Base-by-base conservation (phyloP, 352 stramenopile genomes). In the Pythium vanterpoolii region DNA sequence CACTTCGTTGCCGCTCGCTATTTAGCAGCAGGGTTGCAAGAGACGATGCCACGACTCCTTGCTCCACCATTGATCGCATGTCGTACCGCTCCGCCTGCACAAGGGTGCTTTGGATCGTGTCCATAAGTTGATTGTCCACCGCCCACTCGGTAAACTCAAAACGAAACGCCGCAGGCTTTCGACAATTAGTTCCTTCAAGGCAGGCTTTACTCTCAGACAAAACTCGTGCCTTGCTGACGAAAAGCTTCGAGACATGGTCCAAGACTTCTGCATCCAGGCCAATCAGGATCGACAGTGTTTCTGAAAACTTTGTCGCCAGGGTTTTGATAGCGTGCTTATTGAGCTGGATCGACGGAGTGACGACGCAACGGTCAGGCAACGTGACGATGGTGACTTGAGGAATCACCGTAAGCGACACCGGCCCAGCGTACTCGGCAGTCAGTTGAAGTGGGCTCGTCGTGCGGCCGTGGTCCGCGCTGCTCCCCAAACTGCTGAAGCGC, bases 111-210 rank as follows among this genome's bases (percentile, higher is more conserved):
- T 89, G 62, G 8, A 89, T 75, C 5, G 79, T 74, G 49, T 94
- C 81, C 47, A 80, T 71, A 48, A 90, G 59, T 30, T 79, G 60
- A 2, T 77, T 76, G 64, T 94, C 83, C 23, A 90, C 85, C 27
- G 80, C 74, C 84, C 86, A 93, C 62, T 95, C 86, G 9, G 84
- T 72, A 26, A 91, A 95, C 53, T 94, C 86, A 50, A 95, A 90
- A 19, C 77, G 79, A 51, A 93, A 91, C 16, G 71, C 68, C 2
- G 76, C 82, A 14, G 86, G 77, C 13, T 71, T 76, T 13, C 76
- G 72, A 46, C 86, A 95, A 40, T 82, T 89, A 19, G 75, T 72
- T n/a, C 79, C 83, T 71, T 91, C 79, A 4, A 76, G 50, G 28
- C 86, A 95, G 4, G 77, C 43, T 34, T 87, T 74, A 53, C 69